A percentile compares a stretch with the other conserved stretches of the same genome.
These are phyloP conservation scores for Sclerotinia sclerotiorum DNA, from an alignment of 2,329 filamentous ascomycete species.

Conservation along the genomic window DNA sequence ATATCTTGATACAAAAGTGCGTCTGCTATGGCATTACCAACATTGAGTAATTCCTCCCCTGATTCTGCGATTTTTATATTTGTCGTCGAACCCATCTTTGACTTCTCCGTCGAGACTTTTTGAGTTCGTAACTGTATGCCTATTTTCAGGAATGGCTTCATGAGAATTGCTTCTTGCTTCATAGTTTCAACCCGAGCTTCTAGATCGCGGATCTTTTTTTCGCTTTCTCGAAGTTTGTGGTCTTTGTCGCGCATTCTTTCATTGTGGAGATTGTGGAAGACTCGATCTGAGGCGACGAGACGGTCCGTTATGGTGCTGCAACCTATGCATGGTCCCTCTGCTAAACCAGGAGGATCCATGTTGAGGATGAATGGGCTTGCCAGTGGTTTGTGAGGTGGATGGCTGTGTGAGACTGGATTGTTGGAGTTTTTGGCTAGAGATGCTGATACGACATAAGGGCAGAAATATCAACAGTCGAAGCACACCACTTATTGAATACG, in stretches of 20 bases:
- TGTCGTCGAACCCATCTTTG: neutral
- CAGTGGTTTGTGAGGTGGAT: neutral
- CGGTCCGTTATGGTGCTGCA: constrained; percentile 12
- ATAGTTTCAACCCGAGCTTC: neutral
- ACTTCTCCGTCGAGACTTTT: constrained; percentile 13
- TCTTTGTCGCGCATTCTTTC: constrained; percentile 16
- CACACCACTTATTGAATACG: neutral
- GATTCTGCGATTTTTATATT: neutral
- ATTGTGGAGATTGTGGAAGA: constrained; percentile 13
- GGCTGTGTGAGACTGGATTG: neutral
- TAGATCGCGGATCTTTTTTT: constrained; percentile 1
- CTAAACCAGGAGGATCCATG: neutral
- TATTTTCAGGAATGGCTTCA: constrained; percentile 10
- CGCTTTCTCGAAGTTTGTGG: neutral
- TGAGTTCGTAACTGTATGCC: constrained; percentile 7
- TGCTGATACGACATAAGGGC: neutral
- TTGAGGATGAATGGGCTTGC: neutral
- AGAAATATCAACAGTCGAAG: neutral
- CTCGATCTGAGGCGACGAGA: neutral
- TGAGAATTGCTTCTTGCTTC: constrained; percentile 9
- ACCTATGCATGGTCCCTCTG: neutral
- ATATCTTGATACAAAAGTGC: constrained; percentile 11
- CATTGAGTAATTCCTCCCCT: constrained; percentile 7
- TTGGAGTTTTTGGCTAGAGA: neutral
- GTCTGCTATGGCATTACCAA: constrained; percentile 11